Base-by-base conservation (phyloP, 148 eudicot species). In the Rhododendron henanense region DNA sequence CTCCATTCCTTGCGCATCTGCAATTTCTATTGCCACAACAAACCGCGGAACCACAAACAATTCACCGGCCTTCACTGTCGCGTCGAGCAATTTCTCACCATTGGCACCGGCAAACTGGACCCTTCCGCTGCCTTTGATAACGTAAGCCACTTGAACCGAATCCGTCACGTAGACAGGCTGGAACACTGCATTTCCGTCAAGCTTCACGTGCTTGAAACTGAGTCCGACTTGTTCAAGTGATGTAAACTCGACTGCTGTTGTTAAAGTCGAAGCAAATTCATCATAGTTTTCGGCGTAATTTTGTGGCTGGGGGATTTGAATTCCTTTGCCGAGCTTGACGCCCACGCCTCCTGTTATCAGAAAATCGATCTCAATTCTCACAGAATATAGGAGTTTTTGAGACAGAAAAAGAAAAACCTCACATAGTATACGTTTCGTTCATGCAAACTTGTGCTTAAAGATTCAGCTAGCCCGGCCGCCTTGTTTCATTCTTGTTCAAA, bases 21-120 rank as follows among this genome's bases (percentile, higher is more conserved):
- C 92, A 71, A 85, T 77, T 1, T 61, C 39, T 1, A 88, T 83
- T 3, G 45, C 81, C 53, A 65, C 77, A 77, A 87, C 87, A 35
- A 81, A 89, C 79, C 85, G 87, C 0, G 95, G 95, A 81, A 93
- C 92, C 13, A 87, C 88, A 78, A 89, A 89, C 48, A 93, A 7
- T 19, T 89, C 83, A 5, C 91, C 93, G 23, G 71, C 82, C 57
- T 87, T 67, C 67, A 91, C 85, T 31, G 76, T 59, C 0, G 74
- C 33, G 55, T 90, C 91, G 87, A 90, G 53, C 21, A 47, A 90
- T 13, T 7, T 3, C n/a, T 86, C 25, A 0, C 94, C 93, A 37
- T 81, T 48, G 50, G 86, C 65, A 0, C 90, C 90, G 77, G 89
- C 88, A 67, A 93, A 79, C 83, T 87, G 88, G 78, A 92, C 79